A percentile compares a stretch with the other conserved stretches of the same genome.
These are phyloP conservation scores for Andrographis paniculata DNA, from an alignment of 305 asterid genomes.

Conservation along the genomic window DNA sequence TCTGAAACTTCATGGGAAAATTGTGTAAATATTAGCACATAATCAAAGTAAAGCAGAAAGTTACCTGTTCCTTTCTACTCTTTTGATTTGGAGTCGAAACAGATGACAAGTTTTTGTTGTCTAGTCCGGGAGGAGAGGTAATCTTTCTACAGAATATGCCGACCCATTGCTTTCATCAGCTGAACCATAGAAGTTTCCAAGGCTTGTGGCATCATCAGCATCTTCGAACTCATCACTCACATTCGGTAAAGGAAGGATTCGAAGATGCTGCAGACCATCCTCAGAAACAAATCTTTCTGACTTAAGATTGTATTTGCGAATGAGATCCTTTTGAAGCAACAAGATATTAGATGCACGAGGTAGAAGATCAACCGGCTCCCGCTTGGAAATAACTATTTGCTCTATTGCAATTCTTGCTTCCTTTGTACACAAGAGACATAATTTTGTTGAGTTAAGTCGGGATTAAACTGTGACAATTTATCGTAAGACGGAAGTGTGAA, in stretches of 20 bases:
- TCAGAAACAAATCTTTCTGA: constrained; percentile 70
- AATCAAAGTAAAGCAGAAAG: too few species aligned
- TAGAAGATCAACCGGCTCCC: constrained; percentile 73
- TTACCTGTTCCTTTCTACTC: constrained; percentile 13
- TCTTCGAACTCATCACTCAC: constrained; percentile 22
- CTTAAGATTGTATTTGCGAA: constrained; percentile 69
- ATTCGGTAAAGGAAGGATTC: constrained; percentile 51
- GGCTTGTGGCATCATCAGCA: constrained; percentile 26
- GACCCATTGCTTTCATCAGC: constrained; percentile 51
- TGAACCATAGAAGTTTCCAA: constrained; percentile 23
- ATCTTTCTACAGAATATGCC: constrained; percentile 34
- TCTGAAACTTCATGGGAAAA: too few species aligned
- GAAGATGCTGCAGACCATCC: constrained; percentile 40
- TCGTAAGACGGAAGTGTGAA: too few species aligned
- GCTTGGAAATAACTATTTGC: constrained; percentile 73
- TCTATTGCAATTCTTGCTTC: constrained; percentile 89
- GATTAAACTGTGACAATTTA: constrained; percentile 1
- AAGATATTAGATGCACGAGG: constrained; percentile 65
- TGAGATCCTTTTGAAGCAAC: constrained; percentile 81
- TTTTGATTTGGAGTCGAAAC: background rate
- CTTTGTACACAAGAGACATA: constrained; percentile 30
- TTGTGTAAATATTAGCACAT: too few species aligned
- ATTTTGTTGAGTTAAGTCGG: constrained; percentile 4
- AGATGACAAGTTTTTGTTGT: background rate
- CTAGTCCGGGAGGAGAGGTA: constrained; percentile 76